Evolutionary conservation across 441 rosid species (phyloP).

Genomic region (Sinapis alba): DNA sequence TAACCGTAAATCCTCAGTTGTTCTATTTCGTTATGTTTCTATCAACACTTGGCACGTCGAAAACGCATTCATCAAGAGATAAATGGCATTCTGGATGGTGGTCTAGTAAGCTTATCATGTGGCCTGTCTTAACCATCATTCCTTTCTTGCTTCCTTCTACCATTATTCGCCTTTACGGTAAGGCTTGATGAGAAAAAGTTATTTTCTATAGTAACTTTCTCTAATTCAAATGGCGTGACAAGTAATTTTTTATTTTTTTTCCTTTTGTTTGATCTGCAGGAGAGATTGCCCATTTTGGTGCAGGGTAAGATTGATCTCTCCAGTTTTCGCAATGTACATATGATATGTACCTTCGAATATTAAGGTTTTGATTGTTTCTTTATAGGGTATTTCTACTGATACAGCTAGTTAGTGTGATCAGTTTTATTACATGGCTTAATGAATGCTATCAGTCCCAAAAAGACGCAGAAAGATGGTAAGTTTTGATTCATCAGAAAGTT

Average conservation of each 20-base stretch:
- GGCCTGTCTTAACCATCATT: slow-evolving; percentile 62
- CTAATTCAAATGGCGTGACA: neutral
- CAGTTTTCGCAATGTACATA: neutral
- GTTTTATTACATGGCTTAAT: slow-evolving; percentile 88
- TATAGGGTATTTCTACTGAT: slow-evolving; percentile 93
- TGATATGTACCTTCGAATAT: neutral
- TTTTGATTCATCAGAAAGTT: neutral
- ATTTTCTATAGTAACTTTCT: slow-evolving; percentile 1
- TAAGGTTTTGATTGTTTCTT: slow-evolving; percentile 17
- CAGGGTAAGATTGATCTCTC: slow-evolving; percentile 66
- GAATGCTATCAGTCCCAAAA: slow-evolving; percentile 73
- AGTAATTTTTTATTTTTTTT: slow-evolving; percentile 7
- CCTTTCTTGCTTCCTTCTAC: slow-evolving; percentile 75
- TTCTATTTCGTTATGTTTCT: slow-evolving; percentile 81
- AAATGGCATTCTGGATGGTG: slow-evolving; percentile 99
- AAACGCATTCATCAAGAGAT: slow-evolving; percentile 62
- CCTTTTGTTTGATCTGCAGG: slow-evolving; percentile 59
- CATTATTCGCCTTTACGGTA: slow-evolving; percentile 81
- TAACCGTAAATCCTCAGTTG: slow-evolving; percentile 47
- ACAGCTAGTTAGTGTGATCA: slow-evolving; percentile 89
- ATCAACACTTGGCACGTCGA: slow-evolving; percentile 72
- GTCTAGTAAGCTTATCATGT: slow-evolving; percentile 64
- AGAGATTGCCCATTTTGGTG: slow-evolving; percentile 97
- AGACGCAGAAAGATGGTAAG: slow-evolving; percentile 78
- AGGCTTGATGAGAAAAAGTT: slow-evolving; percentile 17